These are phyloP conservation scores for Pterocarpus macrocarpus DNA, from an alignment of 306 rosid genomes.

Conservation along the genomic window DNA sequence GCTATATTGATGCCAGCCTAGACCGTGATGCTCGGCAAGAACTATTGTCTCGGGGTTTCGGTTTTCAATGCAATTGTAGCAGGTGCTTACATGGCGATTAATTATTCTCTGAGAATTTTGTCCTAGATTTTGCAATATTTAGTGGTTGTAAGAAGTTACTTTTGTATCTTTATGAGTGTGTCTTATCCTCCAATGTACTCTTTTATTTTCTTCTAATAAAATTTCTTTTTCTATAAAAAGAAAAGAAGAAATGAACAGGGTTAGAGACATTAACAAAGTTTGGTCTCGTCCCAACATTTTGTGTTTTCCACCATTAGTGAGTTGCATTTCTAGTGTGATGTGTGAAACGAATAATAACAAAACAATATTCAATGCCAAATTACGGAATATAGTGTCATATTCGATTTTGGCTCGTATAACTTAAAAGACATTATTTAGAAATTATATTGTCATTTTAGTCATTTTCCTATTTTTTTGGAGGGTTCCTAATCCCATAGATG, in stretches of 20 bases:
- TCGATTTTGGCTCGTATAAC: background rate
- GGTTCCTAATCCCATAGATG: too few species aligned
- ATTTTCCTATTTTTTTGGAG: too few species aligned
- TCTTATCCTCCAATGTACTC: background rate
- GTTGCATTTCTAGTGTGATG: background rate
- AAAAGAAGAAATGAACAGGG: background rate
- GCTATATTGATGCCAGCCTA: constrained; percentile 92
- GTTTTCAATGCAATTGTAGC: constrained; percentile 79
- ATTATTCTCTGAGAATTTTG: background rate
- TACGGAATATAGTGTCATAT: background rate
- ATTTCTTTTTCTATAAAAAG: too few species aligned
- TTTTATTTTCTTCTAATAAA: background rate
- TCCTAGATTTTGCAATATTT: constrained; percentile 12
- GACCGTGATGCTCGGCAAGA: constrained; percentile 71
- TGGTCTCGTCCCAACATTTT: background rate
- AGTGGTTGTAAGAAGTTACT: constrained; percentile 4
- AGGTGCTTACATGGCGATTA: constrained; percentile 77
- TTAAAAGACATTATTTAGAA: background rate
- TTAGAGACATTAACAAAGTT: background rate
- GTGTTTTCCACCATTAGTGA: background rate
- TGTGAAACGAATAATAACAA: background rate
- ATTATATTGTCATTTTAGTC: constrained; percentile 3
- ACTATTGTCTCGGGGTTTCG: constrained; percentile 72
- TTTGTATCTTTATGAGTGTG: background rate
- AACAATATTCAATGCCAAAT: constrained; percentile 3